Evolutionary conservation across 345 rosid species (phyloP), one percentile per base, ranked within the genome.

Genomic region (Diplotaxis tenuifolia): DNA sequence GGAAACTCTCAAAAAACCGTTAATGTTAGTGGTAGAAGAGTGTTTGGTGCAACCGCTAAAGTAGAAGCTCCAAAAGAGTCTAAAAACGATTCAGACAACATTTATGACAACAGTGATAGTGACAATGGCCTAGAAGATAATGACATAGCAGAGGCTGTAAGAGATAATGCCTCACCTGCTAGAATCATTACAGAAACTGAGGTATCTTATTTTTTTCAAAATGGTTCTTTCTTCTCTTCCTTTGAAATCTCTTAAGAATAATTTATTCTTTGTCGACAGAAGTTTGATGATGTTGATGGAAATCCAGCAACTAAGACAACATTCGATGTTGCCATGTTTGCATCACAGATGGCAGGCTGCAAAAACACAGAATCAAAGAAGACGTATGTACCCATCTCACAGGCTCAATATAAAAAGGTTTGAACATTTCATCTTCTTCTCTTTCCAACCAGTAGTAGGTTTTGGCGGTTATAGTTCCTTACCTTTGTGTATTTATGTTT

Each of bases 271-370:
- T 45, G 16, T 60, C 55, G 67, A 9, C 86, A 88, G 96, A 84
- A 67, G 72, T 75, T 79, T 19, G 87, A 80, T 31, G 86, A 82
- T 64, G 73, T 67, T 75, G 77, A 59, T 67, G 77, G 57, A 65
- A 86, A 83, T 34, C 74, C 82, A 38, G 87, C 86, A 71, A 81
- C 84, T n/a, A 89, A 87, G 83, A 87, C 92, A 71, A 84, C 99
- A 31, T 85, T 83, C 75, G 96, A 92, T 67, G 96, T 90, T 72
- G 80, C 96, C 25, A 80, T 95, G 42, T 86, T 87, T 68, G 89
- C 84, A 50, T 83, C 96, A 15, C 90, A 90, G 94, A 84, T 84
- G 86, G 72, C 75, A 64, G 66, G 72, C 62, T 68, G 75, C 53
- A 83, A 80, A n/a, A 77, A 78, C 70, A 62, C 70, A 16, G 80